Evolutionary conservation across 1,139 yeast genomes (phyloP).

Genomic region (Nakaseomyces kungkrabaensis): DNA sequence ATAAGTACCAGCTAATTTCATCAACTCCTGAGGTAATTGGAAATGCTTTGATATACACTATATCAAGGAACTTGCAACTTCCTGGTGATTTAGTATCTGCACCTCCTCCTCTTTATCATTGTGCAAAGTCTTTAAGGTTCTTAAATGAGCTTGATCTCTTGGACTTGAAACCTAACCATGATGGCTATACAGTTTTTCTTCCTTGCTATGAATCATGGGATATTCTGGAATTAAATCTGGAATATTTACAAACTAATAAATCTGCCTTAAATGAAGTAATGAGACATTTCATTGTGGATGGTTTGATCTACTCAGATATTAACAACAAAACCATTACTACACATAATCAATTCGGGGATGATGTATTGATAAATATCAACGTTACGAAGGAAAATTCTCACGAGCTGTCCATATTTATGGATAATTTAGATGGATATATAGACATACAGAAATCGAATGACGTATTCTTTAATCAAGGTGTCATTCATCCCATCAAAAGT

Average conservation of each 20-base stretch:
- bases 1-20: constrained; percentile 38
- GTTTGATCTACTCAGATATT: constrained; percentile 59
- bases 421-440: constrained; percentile 24
- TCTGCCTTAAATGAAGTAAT: constrained; percentile 43
- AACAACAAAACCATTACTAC: constrained; percentile 24
- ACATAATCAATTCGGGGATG: constrained; percentile 32
- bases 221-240: constrained; percentile 48
- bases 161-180: constrained; percentile 35
- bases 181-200: constrained; percentile 66
- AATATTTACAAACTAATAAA: constrained; percentile 46
- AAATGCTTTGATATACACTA: constrained; percentile 51
- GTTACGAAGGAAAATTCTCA: background rate
- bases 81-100: constrained; percentile 47
- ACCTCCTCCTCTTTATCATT: constrained; percentile 44
- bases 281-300: constrained; percentile 51
- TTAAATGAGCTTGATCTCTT: constrained; percentile 41
- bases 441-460: constrained; percentile 43
- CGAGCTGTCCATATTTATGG: background rate
- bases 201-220: constrained; percentile 80
- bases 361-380: constrained; percentile 13
- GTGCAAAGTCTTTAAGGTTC: constrained; percentile 43
- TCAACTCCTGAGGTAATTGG: constrained; percentile 40
- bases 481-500: constrained; percentile 58
- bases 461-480: constrained; percentile 74
- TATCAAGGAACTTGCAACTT: constrained; percentile 47